Evolutionary conservation across 306 rosid species (phyloP).

Genomic region (Glycine tomentella): DNA sequence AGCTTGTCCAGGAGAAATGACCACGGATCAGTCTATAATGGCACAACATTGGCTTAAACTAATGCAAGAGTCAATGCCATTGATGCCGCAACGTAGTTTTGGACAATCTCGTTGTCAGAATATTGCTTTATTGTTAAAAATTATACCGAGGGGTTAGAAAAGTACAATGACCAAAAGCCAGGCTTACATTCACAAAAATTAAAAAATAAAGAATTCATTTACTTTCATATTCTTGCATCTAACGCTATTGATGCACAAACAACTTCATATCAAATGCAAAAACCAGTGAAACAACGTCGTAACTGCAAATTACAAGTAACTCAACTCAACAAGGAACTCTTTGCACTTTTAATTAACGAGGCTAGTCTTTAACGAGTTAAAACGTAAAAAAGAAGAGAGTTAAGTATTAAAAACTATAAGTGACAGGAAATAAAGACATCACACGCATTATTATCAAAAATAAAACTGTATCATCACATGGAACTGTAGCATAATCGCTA

Average conservation of each 20-base stretch:
- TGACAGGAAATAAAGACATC: neutral
- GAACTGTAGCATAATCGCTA: conserved; percentile 28
- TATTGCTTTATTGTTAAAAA: no score
- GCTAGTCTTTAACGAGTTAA: neutral
- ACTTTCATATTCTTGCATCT: neutral
- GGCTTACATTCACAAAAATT: no score
- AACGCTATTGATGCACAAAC: neutral
- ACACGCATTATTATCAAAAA: conserved; percentile 1
- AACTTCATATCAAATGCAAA: neutral
- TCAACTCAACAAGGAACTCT: neutral
- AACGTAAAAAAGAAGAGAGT: neutral
- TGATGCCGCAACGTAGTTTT: neutral
- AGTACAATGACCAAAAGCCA: no score
- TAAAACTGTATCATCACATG: conserved; percentile 27
- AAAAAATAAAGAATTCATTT: neutral
- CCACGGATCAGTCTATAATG: neutral
- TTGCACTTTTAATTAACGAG: neutral
- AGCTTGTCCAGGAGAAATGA: neutral
- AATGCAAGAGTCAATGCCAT: neutral
- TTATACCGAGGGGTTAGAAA: no score
- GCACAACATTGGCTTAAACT: no score
- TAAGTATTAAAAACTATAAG: neutral
- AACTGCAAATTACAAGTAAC: neutral
- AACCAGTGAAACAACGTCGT: neutral
- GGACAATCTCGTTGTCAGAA: neutral